These are phyloP conservation scores for Suillus variegatus DNA, from an alignment of 768 basidiomycete genomes.

Conservation along the genomic window DNA sequence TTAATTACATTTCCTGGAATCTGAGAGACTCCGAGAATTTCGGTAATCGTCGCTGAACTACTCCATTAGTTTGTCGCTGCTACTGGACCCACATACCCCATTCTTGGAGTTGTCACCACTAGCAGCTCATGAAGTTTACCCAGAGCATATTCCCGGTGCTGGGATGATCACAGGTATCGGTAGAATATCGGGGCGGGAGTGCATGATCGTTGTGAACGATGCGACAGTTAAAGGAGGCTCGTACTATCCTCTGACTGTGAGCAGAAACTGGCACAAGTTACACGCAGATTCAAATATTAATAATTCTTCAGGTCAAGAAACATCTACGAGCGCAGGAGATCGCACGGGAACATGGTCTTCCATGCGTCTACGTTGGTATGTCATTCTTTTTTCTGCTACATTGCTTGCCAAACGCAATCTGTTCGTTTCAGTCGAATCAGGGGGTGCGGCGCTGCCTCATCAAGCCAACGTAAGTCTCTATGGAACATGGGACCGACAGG, in stretches of 20 bases:
- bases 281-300: not conserved
- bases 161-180: constrained; percentile 90
- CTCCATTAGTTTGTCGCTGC: constrained; percentile 55
- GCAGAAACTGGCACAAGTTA: constrained; percentile 12
- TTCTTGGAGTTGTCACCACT: constrained; percentile 87
- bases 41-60: constrained; percentile 7
- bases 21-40: not conserved
- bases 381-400: constrained; percentile 2
- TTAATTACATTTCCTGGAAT: constrained; percentile 1
- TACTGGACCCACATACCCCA: constrained; percentile 85
- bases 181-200: constrained; percentile 77
- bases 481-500: not conserved
- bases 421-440: constrained; percentile 74
- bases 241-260: constrained; percentile 84
- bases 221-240: constrained; percentile 92
- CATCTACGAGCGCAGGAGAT: constrained; percentile 94
- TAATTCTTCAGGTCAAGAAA: constrained; percentile 75
- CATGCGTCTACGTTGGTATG: constrained; percentile 91
- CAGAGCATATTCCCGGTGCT: constrained; percentile 78
- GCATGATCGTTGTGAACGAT: constrained; percentile 92
- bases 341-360: constrained; percentile 85
- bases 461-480: constrained; percentile 69
- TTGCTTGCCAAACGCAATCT: constrained; percentile 5
- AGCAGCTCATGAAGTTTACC: constrained; percentile 87
- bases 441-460: constrained; percentile 89